Evolutionary conservation across 192 early-diverging fungal species (phyloP).

Genomic region (Gryganskiella cystojenkinii): DNA sequence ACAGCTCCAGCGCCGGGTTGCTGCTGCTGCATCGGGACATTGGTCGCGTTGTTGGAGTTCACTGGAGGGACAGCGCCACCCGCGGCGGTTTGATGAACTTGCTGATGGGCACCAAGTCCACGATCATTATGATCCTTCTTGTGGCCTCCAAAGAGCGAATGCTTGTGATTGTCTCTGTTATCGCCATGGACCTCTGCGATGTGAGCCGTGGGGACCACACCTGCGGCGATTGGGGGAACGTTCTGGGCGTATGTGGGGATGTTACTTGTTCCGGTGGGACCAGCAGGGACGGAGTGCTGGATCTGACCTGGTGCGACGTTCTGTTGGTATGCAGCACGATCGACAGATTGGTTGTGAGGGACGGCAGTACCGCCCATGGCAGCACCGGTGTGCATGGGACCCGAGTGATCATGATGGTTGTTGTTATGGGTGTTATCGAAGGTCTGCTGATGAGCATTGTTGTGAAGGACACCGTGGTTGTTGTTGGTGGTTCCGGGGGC

Average conservation of each 20-base stretch:
- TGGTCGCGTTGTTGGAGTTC: constrained; percentile 14
- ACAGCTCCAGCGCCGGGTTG: neutral
- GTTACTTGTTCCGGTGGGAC: constrained; percentile 25
- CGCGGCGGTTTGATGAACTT: neutral
- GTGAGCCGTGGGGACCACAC: constrained; percentile 16
- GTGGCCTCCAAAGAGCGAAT: neutral
- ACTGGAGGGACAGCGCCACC: neutral
- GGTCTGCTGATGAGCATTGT: neutral
- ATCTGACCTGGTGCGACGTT: neutral
- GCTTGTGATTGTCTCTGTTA: neutral
- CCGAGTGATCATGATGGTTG: neutral
- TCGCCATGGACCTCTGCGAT: constrained; percentile 1
- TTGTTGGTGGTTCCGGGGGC: constrained; percentile 2
- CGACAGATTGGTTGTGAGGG: constrained; percentile 12
- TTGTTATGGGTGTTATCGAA: neutral
- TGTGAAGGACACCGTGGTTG: neutral
- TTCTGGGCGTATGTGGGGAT: constrained; percentile 19
- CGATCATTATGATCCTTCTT: neutral
- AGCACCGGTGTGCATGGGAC: constrained; percentile 24
- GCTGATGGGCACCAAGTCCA: neutral
- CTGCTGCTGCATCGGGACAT: neutral
- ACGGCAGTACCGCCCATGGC: constrained; percentile 13
- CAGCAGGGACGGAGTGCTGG: constrained; percentile 13
- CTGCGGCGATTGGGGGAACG: constrained; percentile 15
- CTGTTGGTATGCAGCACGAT: constrained; percentile 26